Base-by-base conservation (phyloP, 352 stramenopile species). In the Phytophthora aleatoria region DNA sequence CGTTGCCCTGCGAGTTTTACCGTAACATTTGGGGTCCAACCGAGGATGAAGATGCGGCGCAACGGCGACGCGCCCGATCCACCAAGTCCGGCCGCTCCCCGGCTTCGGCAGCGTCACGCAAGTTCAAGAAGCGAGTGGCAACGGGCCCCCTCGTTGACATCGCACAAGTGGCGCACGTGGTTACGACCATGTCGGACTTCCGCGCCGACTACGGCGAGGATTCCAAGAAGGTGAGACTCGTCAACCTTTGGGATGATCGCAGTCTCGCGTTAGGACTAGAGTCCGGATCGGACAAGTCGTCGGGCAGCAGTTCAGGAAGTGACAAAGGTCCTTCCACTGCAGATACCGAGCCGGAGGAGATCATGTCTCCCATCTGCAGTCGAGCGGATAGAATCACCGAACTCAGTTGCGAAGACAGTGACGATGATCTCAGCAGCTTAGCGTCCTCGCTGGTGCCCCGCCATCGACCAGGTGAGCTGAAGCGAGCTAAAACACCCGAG, bases 131-230 rank as follows among this genome's bases (percentile, higher is more conserved):
- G 49, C 73, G 74, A 11, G 39, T 74, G 31, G 63, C 52, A 1
- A 70, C 71, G 0, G 76, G 71, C 1, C 77, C 73, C 3, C 63
- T 87, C n/a, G 70, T 89, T 3, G 79, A 89, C 64, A 92, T 94
- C 54, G 52, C 69, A 24, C 85, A 94, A 54, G 85, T 94, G 39
- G 85, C 85, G 3, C 74, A 94, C 61, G 79, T 85, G 3, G 72
- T 94, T 20, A 89, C 79, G 30, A 87, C 76, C 11, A 69, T 82
- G 59, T 81, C 71, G 1, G 80, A 94, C 64, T 94, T 89, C 70
- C 85, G 82, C 16, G 71, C 62, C 30, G 85, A 91, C 55, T 94
- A 94, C 74, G 72, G 58, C 6, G 71, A 76, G 9, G 67, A 66
- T 15, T 51, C 57, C 11, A 62, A 60, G 43, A 64, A 50, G 10